Conservation (phyloP, 2,329 filamentous ascomycete genomes). For the Calonectria hawksworthii region DNA sequence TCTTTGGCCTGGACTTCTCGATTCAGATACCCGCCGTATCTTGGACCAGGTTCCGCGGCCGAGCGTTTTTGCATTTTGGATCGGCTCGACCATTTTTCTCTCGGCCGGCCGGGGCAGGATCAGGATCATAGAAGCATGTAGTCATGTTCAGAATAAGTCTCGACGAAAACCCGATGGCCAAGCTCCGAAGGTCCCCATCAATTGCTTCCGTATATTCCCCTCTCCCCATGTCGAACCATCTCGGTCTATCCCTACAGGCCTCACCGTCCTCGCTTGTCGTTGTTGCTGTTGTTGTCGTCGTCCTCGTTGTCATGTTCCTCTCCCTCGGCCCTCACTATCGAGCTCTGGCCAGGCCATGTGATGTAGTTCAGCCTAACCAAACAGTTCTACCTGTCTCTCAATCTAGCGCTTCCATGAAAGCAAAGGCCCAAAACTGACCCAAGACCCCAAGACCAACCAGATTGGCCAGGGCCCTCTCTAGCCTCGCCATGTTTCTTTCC, state of each 20-base stretch:
- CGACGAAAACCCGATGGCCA: conserved; percentile 10
- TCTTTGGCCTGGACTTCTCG: conserved; percentile 11
- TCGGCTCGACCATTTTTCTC: conserved; percentile 20
- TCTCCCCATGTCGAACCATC: background rate
- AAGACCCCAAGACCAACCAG: conserved; percentile 13
- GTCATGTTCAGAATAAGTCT: conserved; percentile 11
- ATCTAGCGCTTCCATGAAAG: conserved; percentile 23
- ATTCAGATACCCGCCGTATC: conserved; percentile 10
- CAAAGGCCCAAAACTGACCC: conserved; percentile 22
- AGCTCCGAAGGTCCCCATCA: conserved; percentile 5
- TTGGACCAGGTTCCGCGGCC: conserved; percentile 18
- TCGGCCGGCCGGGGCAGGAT: conserved; percentile 12
- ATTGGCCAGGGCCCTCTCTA: conserved; percentile 13
- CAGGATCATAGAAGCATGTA: background rate
- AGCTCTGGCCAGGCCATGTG: background rate
- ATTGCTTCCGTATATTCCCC: conserved; percentile 1
- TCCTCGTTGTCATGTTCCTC: background rate
- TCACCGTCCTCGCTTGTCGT: too few species aligned
- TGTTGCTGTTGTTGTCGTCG: background rate
- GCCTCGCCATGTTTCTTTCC: conserved; percentile 28
- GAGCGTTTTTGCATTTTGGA: conserved; percentile 17
- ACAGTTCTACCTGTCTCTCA: conserved; percentile 16
- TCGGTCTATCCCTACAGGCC: background rate
- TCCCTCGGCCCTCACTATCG: background rate
- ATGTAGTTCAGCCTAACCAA: background rate